Evolutionary conservation across 2,329 filamentous ascomycete genomes (phyloP).

Genomic region (Ophiostoma ips): DNA sequence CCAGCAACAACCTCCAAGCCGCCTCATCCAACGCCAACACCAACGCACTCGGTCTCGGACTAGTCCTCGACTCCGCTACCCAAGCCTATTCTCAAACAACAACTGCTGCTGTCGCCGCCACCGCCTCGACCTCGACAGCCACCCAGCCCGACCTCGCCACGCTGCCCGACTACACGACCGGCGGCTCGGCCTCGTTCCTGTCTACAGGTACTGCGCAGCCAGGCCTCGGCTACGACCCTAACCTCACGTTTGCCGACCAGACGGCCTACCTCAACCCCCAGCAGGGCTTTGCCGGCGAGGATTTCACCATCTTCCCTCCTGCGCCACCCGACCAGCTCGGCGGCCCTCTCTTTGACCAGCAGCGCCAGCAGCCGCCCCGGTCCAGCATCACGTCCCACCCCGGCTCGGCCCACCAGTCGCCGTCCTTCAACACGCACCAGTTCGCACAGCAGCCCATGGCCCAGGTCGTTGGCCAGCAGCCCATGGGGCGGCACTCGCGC

Average conservation of each 20-base stretch:
- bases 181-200: conserved; percentile 6
- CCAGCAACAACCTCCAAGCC: conserved; percentile 29
- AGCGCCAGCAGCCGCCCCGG: conserved; percentile 3
- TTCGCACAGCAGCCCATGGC: conserved; percentile 33
- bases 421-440: conserved; percentile 40
- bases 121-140: neutral
- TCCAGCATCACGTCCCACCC: conserved; percentile 29
- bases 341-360: conserved; percentile 44
- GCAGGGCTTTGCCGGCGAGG: conserved; percentile 31
- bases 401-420: conserved; percentile 39
- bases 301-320: conserved; percentile 52
- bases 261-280: conserved; percentile 32
- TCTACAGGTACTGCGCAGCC: conserved; percentile 15
- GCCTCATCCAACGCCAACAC: conserved; percentile 13
- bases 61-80: conserved; percentile 40
- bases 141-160: conserved; percentile 32
- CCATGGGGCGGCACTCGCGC: conserved; percentile 31
- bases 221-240: conserved; percentile 28
- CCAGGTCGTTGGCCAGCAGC: neutral
- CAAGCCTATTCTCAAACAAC: conserved; percentile 25
- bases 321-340: conserved; percentile 44
- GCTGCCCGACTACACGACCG: conserved; percentile 35
- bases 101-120: conserved; percentile 8
- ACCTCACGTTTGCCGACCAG: conserved; percentile 31
- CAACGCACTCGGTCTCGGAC: conserved; percentile 35